A percentile compares a stretch with the other conserved stretches of the same genome.
Evolutionary conservation across 106 monocot species (phyloP).

Genomic region (Allium sativum): DNA sequence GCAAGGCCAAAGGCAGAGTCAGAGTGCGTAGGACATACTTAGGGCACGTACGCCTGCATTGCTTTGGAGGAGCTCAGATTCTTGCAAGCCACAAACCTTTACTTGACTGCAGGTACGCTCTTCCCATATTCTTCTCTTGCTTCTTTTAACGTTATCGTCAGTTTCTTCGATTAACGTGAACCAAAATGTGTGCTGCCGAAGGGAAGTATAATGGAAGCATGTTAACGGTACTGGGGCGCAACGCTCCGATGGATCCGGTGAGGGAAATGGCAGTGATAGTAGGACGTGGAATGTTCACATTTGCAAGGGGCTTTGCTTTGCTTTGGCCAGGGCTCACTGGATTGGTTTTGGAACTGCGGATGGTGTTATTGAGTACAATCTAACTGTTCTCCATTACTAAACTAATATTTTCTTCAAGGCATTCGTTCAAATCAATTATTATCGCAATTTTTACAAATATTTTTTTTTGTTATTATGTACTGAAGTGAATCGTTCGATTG

Average conservation of each 20-base stretch:
- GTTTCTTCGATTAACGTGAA: too few species aligned
- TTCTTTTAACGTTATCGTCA: too few species aligned
- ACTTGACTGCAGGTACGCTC: neutral
- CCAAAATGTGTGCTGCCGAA: neutral
- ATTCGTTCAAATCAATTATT: too few species aligned
- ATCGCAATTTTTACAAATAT: too few species aligned
- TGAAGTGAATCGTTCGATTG: too few species aligned
- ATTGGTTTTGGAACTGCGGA: constrained; percentile 4
- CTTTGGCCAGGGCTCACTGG: constrained; percentile 3
- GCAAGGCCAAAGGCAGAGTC: constrained; percentile 16
- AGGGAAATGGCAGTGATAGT: constrained; percentile 31
- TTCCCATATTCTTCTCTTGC: too few species aligned
- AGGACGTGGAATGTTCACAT: constrained; percentile 21
- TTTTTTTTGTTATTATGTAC: too few species aligned
- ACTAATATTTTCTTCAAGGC: too few species aligned
- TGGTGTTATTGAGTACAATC: constrained; percentile 14
- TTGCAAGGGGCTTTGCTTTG: constrained; percentile 21
- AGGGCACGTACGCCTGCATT: constrained; percentile 23
- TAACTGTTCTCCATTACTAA: constrained; percentile 6
- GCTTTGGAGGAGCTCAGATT: neutral
- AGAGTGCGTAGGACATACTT: constrained; percentile 17
- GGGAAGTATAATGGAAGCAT: constrained; percentile 27
- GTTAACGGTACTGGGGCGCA: constrained; percentile 11
- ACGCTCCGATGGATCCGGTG: neutral
- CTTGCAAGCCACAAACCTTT: constrained; percentile 6